A percentile compares a stretch with the other conserved stretches of the same genome.
Evolutionary conservation across 148 eudicot species (phyloP).

Genomic region (Camellia sinensis): DNA sequence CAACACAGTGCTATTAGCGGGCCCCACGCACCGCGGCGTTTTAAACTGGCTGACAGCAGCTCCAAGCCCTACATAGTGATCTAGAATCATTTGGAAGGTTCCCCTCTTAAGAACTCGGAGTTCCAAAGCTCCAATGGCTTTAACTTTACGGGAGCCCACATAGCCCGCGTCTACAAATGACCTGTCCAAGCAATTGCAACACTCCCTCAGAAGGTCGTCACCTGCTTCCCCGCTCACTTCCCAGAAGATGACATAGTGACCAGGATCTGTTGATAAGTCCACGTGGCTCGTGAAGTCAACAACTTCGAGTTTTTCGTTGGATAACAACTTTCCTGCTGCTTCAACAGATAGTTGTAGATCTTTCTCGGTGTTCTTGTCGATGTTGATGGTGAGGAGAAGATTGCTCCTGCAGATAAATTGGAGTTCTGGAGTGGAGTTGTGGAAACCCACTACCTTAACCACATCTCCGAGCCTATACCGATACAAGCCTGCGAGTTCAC

Average conservation of each 20-base stretch:
- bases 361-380: conserved; percentile 95
- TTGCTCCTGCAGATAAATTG: conserved; percentile 78
- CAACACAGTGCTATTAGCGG: conserved; percentile 41
- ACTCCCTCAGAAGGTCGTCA: conserved; percentile 51
- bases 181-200: conserved; percentile 66
- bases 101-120: conserved; percentile 64
- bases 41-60: conserved; percentile 81
- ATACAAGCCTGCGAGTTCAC: conserved; percentile 59
- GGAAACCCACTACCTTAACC: conserved; percentile 72
- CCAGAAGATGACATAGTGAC: conserved; percentile 85
- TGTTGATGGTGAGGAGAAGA: conserved; percentile 73
- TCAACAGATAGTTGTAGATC: conserved; percentile 79
- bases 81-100: conserved; percentile 66
- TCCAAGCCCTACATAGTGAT: conserved; percentile 66
- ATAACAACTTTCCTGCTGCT: conserved; percentile 49
- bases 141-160: conserved; percentile 59
- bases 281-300: conserved; percentile 80
- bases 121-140: conserved; percentile 70
- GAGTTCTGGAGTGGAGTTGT: conserved; percentile 83
- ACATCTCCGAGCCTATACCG: conserved; percentile 83
- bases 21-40: conserved; percentile 74
- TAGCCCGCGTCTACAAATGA: conserved; percentile 82
- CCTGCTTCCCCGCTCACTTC: conserved; percentile 64
- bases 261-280: conserved; percentile 50
- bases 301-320: conserved; percentile 57